Conservation (phyloP, 1,139 yeast genomes). For the Sugiyamaella xylanicola region DNA sequence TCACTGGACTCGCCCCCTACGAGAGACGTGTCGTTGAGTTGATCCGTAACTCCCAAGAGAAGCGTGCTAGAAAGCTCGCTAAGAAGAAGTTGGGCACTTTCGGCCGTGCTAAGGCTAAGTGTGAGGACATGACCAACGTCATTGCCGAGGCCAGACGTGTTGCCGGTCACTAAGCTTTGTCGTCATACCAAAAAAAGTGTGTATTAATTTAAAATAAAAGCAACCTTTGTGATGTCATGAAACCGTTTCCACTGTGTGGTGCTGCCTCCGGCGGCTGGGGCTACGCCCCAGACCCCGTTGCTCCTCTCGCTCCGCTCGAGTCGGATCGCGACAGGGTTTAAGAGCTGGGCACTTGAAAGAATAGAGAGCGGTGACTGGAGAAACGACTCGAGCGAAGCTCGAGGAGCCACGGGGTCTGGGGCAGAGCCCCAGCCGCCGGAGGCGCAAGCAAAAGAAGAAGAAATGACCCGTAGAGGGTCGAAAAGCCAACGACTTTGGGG, state of each 20-base stretch:
- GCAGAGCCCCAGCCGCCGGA: conserved; percentile 1
- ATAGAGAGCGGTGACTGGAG: not conserved
- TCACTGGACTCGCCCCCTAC: conserved; percentile 98
- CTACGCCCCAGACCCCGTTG: not conserved
- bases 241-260: not conserved
- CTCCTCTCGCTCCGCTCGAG: not conserved
- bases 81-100: conserved; percentile 99
- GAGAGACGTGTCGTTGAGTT: conserved; percentile 99
- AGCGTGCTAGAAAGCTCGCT: conserved; percentile 99
- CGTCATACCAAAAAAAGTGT: conserved; percentile 3
- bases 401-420: conserved; percentile 4
- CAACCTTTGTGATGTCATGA: conserved; percentile 13
- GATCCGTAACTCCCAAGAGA: conserved; percentile 99
- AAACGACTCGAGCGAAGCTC: not conserved
- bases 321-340: too few species aligned
- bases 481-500: too few species aligned
- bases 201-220: conserved; percentile 18
- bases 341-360: too few species aligned
- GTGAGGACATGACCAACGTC: conserved; percentile 96
- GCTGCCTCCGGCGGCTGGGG: conserved; percentile 1
- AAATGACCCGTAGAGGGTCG: too few species aligned
- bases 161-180: conserved; percentile 35
- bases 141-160: conserved; percentile 96
- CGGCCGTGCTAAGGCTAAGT: conserved; percentile 99
- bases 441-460: not conserved